Percentiles rank a stretch among this genome's conserved stretches.
phyloP scores from a whole-genome alignment of 2,329 filamentous ascomycete genomes.

The Fusarium concolor region DNA sequence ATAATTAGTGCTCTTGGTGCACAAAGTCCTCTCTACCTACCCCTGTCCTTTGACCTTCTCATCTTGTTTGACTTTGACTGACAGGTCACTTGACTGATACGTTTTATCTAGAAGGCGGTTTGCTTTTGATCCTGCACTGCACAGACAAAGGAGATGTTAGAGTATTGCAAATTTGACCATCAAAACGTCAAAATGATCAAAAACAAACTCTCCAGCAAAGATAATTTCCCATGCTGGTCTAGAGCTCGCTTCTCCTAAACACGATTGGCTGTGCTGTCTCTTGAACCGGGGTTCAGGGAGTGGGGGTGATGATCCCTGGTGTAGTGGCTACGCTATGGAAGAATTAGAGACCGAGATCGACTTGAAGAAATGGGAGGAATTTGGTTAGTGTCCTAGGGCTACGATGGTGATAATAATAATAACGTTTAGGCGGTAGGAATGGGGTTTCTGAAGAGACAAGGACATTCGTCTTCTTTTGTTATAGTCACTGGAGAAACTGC shows the following conservation, averaged over 20 bases:
- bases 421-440: slow-evolving; percentile 19
- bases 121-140: slow-evolving; percentile 23
- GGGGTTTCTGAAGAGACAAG: slow-evolving; percentile 12
- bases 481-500: slow-evolving; percentile 5
- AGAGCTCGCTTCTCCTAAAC: slow-evolving; percentile 3
- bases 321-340: slow-evolving; percentile 14
- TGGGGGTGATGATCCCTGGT: slow-evolving; percentile 27
- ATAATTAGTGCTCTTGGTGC: slow-evolving; percentile 8
- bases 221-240: slow-evolving; percentile 45
- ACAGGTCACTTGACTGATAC: not conserved
- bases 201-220: slow-evolving; percentile 29
- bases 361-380: slow-evolving; percentile 28
- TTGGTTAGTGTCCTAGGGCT: not conserved
- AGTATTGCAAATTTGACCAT: not conserved
- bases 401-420: not conserved
- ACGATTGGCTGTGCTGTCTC: slow-evolving; percentile 33
- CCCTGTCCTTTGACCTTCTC: not conserved
- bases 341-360: not conserved
- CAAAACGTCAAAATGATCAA: slow-evolving; percentile 22
- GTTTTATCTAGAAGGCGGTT: slow-evolving; percentile 13
- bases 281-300: slow-evolving; percentile 17
- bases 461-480: not conserved
- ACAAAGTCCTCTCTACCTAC: not conserved
- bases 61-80: not conserved
- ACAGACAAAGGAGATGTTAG: not conserved